Evolutionary conservation across 768 basidiomycete species (phyloP).

Genomic region (Crassisporium funariophilum): DNA sequence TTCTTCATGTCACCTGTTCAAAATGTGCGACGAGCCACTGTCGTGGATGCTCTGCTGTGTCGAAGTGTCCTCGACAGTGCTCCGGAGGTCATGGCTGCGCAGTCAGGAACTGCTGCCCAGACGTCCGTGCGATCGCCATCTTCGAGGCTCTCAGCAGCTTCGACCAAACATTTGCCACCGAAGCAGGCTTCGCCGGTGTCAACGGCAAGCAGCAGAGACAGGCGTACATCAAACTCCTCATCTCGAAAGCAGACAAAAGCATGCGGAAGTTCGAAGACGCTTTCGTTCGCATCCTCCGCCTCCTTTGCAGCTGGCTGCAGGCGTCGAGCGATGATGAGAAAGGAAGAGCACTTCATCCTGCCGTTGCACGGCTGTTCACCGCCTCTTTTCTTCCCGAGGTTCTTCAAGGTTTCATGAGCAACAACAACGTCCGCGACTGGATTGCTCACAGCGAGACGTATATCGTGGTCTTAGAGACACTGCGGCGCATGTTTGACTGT

Average conservation of each 20-base stretch:
- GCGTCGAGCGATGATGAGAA: conserved; percentile 10
- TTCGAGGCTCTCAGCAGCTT: conserved; percentile 35
- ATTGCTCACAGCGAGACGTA: conserved; percentile 36
- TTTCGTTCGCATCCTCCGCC: conserved; percentile 23
- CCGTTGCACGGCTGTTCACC: conserved; percentile 23
- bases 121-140: conserved; percentile 32
- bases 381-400: conserved; percentile 34
- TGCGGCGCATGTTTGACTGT: conserved; percentile 28
- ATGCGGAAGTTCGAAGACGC: conserved; percentile 26
- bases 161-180: conserved; percentile 27
- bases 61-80: conserved; percentile 23
- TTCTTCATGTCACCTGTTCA: conserved; percentile 30
- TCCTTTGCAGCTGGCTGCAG: conserved; percentile 24
- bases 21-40: conserved; percentile 32
- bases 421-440: conserved; percentile 37
- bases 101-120: conserved; percentile 32
- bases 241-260: conserved; percentile 25
- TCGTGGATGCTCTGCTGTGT: conserved; percentile 33
- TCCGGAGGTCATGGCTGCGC: conserved; percentile 28
- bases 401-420: conserved; percentile 32
- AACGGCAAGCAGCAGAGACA: conserved; percentile 16
- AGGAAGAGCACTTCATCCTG: conserved; percentile 15
- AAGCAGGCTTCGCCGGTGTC: conserved; percentile 20
- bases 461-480: conserved; percentile 28
- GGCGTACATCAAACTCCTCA: conserved; percentile 23